A percentile compares a stretch with the other conserved stretches of the same genome.
Evolutionary conservation across 805 yeast species (phyloP).

Genomic region (Yarrowia divulgata): DNA sequence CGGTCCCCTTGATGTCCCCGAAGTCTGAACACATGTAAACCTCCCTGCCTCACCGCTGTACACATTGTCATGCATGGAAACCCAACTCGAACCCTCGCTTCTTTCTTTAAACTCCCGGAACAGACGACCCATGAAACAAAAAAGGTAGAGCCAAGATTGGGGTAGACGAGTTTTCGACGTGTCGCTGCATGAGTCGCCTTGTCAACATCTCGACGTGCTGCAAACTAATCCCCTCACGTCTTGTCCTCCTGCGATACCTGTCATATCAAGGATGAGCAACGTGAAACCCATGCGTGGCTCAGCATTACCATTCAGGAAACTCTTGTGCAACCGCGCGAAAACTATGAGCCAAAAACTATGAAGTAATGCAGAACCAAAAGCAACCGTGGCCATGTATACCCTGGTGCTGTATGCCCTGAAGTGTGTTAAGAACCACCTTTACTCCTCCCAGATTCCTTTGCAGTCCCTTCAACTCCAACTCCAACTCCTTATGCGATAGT

Average conservation of each 20-base stretch:
- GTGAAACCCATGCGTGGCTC: background rate
- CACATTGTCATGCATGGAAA: background rate
- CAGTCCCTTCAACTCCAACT: background rate
- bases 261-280: background rate
- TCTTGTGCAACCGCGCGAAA: background rate
- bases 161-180: too few species aligned
- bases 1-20: too few species aligned
- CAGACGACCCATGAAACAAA: conserved; percentile 2
- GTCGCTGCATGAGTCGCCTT: too few species aligned
- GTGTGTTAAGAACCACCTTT: background rate
- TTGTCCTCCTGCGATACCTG: background rate
- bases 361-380: background rate
- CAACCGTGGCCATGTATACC: background rate
- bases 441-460: background rate
- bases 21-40: background rate
- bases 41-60: background rate
- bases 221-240: too few species aligned
- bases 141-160: background rate
- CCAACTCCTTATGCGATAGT: background rate
- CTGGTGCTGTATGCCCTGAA: background rate
- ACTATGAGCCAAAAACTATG: background rate
- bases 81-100: background rate
- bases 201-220: too few species aligned
- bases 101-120: background rate
- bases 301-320: background rate